Evolutionary conservation across 2,329 filamentous ascomycete species (phyloP).

Genomic region (Pseudopithomyces maydicus): DNA sequence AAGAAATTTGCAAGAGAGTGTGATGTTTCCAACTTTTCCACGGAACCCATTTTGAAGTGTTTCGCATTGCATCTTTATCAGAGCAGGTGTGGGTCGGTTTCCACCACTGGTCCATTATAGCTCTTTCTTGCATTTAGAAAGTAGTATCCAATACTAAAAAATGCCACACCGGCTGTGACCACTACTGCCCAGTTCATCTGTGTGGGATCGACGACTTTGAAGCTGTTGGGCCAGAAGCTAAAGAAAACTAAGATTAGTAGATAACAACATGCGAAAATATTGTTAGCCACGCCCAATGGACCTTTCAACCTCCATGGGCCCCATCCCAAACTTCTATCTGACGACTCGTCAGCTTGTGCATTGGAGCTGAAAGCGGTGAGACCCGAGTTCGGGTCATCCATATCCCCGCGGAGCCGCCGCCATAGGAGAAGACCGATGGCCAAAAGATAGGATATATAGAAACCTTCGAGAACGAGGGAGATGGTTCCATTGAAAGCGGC

Average conservation of each 20-base stretch:
- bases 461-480: conserved; percentile 41
- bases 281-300: conserved; percentile 34
- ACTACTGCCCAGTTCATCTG: conserved; percentile 43
- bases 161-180: conserved; percentile 34
- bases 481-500: conserved; percentile 44
- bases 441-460: conserved; percentile 44
- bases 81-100: conserved; percentile 31
- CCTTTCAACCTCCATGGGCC: conserved; percentile 43
- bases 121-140: conserved; percentile 31
- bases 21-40: neutral
- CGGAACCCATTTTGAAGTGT: neutral
- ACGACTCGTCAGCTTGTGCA: conserved; percentile 20
- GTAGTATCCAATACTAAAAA: conserved; percentile 40
- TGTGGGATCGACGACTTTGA: conserved; percentile 17
- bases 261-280: conserved; percentile 39
- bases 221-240: conserved; percentile 39
- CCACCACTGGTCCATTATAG: conserved; percentile 42
- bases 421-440: conserved; percentile 40
- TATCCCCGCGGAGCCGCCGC: conserved; percentile 41
- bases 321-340: conserved; percentile 34
- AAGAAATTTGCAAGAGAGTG: neutral
- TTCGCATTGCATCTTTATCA: conserved; percentile 6
- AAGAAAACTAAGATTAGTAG: conserved; percentile 41
- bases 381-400: conserved; percentile 26
- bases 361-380: conserved; percentile 28